Evolutionary conservation across 108 stramenopile genomes (phyloP), one percentile per base, ranked within the genome.

Genomic region (Chaetoceros tenuissimus): DNA sequence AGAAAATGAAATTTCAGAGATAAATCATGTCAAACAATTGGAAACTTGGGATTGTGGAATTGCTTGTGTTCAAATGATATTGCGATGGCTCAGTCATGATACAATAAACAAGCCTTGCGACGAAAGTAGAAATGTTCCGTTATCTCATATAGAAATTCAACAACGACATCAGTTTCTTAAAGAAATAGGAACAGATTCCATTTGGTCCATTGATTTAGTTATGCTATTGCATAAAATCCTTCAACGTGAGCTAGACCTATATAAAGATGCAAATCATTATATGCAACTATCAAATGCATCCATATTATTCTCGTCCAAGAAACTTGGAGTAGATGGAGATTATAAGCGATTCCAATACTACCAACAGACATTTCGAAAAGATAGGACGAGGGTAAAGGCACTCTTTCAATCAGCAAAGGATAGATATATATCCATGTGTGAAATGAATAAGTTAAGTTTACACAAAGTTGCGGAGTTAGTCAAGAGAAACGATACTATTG

Each of bases 171-270:
- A 34, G 22, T 31, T 28, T 47, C 28, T 21, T 29, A 67, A 28
- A 53, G 23, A 31, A 55, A 54, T 85, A 29, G 63, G 54, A 19
- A 71, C 84, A 45, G 29, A 86, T 59, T 85, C 84, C 46, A 78
- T 89, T 31, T 89, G 88, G 88, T 84, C 84, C 1, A 72, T 82
- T 28, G 88, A 89, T 62, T 67, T 89, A 55, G 71, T 89, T 2
- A 57, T 51, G 27, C 58, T 82, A 18, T 54, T 89, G 18, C 57
- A 84, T 22, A 22, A 31, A 28, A 45, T 73, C 46, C 43, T 79
- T 47, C 43, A 51, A 3, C 48, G 60, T 26, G 31, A 28, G n/a
- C 26, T 46, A 31, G 29, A 55, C 0, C 17, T 27, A 28, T 22
- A 23, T 21, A 46, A 26, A 1, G 16, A 23, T 24, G 25, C 20